Conservation (phyloP, 2,329 filamentous ascomycete genomes). For the Epicoccum sorghinum region DNA sequence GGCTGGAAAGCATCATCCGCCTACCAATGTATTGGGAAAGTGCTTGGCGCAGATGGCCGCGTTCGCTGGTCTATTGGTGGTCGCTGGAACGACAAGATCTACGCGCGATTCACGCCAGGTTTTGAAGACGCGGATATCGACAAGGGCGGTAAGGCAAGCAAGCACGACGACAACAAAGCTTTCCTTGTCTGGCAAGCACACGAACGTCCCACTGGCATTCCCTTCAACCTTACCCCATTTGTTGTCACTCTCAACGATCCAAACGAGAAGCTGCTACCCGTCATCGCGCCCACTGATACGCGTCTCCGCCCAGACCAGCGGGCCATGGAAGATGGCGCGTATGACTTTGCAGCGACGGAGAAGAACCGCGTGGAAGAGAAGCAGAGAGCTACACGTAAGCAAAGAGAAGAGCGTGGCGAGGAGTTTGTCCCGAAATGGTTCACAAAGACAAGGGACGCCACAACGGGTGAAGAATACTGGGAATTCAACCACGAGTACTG, state of each 20-base stretch:
- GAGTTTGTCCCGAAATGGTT: slow-evolving; percentile 91
- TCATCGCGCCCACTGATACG: slow-evolving; percentile 90
- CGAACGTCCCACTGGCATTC: slow-evolving; percentile 78
- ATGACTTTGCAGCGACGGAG: slow-evolving; percentile 89
- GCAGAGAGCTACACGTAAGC: slow-evolving; percentile 76
- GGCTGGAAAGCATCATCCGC: slow-evolving; percentile 95
- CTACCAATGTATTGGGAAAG: slow-evolving; percentile 85
- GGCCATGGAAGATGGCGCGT: slow-evolving; percentile 98
- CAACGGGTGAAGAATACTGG: slow-evolving; percentile 92
- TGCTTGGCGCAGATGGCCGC: slow-evolving; percentile 77
- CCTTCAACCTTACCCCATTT: slow-evolving; percentile 97
- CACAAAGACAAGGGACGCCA: slow-evolving; percentile 69
- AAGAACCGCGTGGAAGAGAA: slow-evolving; percentile 95
- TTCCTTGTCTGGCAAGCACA: slow-evolving; percentile 95
- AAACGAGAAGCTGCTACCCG: slow-evolving; percentile 76
- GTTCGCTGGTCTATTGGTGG: slow-evolving; percentile 90
- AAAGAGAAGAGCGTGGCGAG: slow-evolving; percentile 77
- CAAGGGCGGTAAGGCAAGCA: slow-evolving; percentile 47
- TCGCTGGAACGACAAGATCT: slow-evolving; percentile 96
- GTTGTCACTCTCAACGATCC: slow-evolving; percentile 93
- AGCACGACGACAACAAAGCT: slow-evolving; percentile 72
- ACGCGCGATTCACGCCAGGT: slow-evolving; percentile 88
- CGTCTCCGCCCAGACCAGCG: slow-evolving; percentile 92
- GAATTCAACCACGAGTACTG: slow-evolving; percentile 89
- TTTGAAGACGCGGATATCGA: slow-evolving; percentile 74